A percentile compares a stretch with the other conserved stretches of the same genome.
These are phyloP conservation scores for Parietaria judaica DNA, from an alignment of 306 rosid genomes.

Conservation along the genomic window DNA sequence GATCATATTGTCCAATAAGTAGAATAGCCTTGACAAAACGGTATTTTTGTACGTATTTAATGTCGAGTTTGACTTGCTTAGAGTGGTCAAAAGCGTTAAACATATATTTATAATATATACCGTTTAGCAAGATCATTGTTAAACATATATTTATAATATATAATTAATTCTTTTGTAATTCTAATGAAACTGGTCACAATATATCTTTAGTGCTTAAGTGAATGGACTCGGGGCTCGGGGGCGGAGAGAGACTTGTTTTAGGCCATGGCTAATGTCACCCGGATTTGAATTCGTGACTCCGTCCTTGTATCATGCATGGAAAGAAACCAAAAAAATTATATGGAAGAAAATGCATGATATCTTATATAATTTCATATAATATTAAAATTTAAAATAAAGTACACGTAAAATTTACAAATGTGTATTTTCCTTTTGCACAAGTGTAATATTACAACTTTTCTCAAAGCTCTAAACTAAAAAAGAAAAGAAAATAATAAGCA, in stretches of 20 bases:
- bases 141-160: no score
- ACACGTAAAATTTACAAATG: not conserved
- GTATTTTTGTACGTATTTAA: no score
- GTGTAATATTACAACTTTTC: not conserved
- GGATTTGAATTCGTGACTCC: no score
- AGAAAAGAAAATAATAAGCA: not conserved
- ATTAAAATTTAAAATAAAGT: not conserved
- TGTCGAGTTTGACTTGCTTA: constrained; percentile 26
- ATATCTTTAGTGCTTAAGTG: no score
- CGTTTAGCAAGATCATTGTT: no score
- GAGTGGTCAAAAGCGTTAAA: constrained; percentile 9
- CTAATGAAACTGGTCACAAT: no score
- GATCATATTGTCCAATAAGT: not conserved
- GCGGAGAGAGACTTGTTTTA: no score
- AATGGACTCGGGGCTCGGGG: no score
- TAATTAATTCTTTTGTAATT: no score
- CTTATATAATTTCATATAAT: not conserved
- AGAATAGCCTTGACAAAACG: constrained; percentile 25
- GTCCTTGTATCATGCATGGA: no score
- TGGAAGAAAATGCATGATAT: not conserved
- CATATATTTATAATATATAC: not conserved
- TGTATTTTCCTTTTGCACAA: not conserved
- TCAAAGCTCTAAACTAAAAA: not conserved
- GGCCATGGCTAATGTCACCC: no score
- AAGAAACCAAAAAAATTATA: no score